phyloP scores from a whole-genome alignment of 2,329 filamentous ascomycete species.

The Ophioceras dolichostomum region DNA sequence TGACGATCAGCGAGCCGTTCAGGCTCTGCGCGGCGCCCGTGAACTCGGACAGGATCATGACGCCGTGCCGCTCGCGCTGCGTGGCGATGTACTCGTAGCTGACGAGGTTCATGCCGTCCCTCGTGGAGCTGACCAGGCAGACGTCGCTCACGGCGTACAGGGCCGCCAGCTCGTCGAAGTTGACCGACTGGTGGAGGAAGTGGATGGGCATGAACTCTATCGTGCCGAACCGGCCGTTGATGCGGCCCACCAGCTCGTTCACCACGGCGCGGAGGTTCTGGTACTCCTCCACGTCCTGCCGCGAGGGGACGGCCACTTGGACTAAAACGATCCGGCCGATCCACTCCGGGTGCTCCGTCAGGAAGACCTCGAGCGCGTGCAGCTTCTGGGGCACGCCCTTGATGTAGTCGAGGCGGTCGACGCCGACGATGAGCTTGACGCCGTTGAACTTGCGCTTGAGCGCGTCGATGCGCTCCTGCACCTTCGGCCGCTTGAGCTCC shows the following conservation, averaged over 20 bases:
- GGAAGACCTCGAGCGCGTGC: constrained; percentile 89
- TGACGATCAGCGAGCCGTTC: constrained; percentile 87
- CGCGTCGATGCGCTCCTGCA: constrained; percentile 75
- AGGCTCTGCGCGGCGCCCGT: constrained; percentile 90
- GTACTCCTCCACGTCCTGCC: constrained; percentile 95
- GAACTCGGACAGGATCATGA: constrained; percentile 93
- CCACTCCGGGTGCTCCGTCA: constrained; percentile 96
- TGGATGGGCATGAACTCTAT: constrained; percentile 99
- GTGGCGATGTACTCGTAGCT: constrained; percentile 97
- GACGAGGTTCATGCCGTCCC: constrained; percentile 97
- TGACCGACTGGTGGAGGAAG: constrained; percentile 93
- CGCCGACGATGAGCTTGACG: constrained; percentile 91
- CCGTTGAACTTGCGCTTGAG: constrained; percentile 87
- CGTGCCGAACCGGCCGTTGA: constrained; percentile 94
- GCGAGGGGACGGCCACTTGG: constrained; percentile 87
- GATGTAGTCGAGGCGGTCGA: constrained; percentile 96
- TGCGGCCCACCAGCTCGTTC: constrained; percentile 91
- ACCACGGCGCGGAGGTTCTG: constrained; percentile 91
- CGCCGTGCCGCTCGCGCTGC: constrained; percentile 79
- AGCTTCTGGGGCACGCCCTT: constrained; percentile 97
- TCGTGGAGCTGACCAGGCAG: constrained; percentile 86
- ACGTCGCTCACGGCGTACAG: constrained; percentile 88
- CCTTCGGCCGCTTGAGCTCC: constrained; percentile 71
- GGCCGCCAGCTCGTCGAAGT: constrained; percentile 87
- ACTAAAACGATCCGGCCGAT: constrained; percentile 94